Evolutionary conservation across 2,329 filamentous ascomycete genomes (phyloP), one percentile per base, ranked within the genome.

Genomic region (Penicillium sp.): DNA sequence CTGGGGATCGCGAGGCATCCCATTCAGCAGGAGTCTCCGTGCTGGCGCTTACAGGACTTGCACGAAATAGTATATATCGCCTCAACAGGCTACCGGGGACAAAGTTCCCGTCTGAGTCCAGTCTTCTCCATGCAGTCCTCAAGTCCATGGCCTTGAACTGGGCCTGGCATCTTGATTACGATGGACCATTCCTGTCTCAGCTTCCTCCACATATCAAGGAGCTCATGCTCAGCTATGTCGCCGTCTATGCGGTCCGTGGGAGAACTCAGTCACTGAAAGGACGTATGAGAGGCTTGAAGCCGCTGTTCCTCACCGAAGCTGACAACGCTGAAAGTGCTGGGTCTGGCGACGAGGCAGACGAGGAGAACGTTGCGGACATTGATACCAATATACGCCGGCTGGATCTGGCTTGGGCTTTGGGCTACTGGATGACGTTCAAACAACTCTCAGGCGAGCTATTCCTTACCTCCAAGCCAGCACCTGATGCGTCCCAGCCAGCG

Each of bases 121-220:
- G 79, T 54, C 72, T 89, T 7, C 62, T 81, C 47, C 80, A 87
- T 70, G 67, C 76, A 5, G 70, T 80, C 16, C 68, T 88, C 39
- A 85, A 82, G 63, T 76, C 78, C 0, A 81, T 87, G 65, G 84
- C 85, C 2, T 66, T 71, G 24, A 79, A 85, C 24, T 89, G 85
- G 85, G 70, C 78, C 10, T 80, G 81, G 71, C 80, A 88, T 60
- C 70, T 82, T 27, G 78, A 83, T 53, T 85, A 86, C 62, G 84
- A 87, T 64, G 80, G 83, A 56, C 73, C 81, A 18, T 84, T 83
- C 51, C 70, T 88, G 2, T 74, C 78, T 2, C 75, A 81, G 3
- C 66, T 88, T 13, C 83, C 85, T 0, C 71, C 77, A 16, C 76
- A 77, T 41, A 66, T 86, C 6, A 85, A 85, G 63, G 73, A 82